A percentile compares a stretch with the other conserved stretches of the same genome.
These are phyloP conservation scores for Chlorella sp. DNA, from an alignment of 139 green algal genomes.

Conservation along the genomic window DNA sequence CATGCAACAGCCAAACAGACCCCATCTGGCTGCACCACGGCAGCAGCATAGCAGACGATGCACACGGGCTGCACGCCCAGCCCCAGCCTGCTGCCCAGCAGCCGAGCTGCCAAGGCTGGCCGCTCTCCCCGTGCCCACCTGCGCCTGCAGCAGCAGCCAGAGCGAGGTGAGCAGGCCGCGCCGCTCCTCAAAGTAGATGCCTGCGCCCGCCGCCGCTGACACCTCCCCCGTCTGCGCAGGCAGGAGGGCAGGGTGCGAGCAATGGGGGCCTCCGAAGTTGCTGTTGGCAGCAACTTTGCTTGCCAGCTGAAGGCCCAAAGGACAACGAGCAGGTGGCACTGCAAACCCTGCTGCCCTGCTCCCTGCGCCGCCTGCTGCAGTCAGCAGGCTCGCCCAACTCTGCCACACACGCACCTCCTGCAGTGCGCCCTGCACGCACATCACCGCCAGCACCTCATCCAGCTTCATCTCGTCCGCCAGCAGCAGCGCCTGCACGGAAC, in stretches of 20 bases:
- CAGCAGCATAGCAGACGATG: no score
- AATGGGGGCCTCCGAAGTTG: not conserved
- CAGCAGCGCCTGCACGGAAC: conserved; percentile 30
- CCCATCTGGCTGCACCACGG: no score
- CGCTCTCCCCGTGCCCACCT: not conserved
- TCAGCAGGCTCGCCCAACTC: no score
- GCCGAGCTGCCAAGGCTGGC: not conserved
- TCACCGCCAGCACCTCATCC: conserved; percentile 71
- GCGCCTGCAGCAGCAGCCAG: conserved; percentile 61
- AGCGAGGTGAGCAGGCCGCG: conserved; percentile 54
- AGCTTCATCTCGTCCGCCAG: conserved; percentile 73
- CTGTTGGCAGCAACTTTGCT: not conserved
- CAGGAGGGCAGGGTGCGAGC: not conserved
- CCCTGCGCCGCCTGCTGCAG: no score
- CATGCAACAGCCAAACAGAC: no score
- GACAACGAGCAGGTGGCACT: not conserved
- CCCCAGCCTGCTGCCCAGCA: not conserved
- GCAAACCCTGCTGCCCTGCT: not conserved
- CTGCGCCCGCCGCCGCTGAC: conserved; percentile 61
- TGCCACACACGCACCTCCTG: conserved; percentile 61
- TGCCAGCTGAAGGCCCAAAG: not conserved
- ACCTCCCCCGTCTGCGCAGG: conserved; percentile 47
- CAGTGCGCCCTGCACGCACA: conserved; percentile 64
- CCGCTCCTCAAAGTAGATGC: conserved; percentile 72
- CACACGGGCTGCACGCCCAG: no score